These are phyloP conservation scores for Solanum medicagineum DNA, from an alignment of 257 asterid genomes.

Conservation along the genomic window DNA sequence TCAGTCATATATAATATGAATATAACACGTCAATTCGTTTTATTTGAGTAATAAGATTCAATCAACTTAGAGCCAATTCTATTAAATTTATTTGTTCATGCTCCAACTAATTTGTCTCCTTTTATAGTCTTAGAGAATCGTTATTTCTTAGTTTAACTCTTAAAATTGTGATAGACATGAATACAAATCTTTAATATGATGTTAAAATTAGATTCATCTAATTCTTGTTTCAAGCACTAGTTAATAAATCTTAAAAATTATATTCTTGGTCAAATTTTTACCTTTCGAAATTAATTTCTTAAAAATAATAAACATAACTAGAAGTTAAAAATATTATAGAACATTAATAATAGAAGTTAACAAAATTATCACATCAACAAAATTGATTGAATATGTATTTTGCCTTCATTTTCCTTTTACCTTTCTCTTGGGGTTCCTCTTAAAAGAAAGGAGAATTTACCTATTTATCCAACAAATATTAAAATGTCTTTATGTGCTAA, in stretches of 20 bases:
- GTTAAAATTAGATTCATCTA: neutral
- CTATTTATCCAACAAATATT: neutral
- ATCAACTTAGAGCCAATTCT: too few relatives aligned
- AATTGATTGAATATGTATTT: neutral
- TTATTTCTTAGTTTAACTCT: neutral
- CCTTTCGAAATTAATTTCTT: neutral
- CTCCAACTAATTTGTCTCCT: neutral
- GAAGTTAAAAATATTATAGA: neutral
- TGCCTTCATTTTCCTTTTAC: neutral
- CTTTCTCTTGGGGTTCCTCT: neutral
- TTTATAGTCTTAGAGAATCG: neutral
- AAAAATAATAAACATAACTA: neutral
- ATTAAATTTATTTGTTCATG: neutral
- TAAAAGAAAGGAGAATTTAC: neutral
- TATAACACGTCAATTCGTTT: too few relatives aligned
- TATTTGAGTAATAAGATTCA: too few relatives aligned
- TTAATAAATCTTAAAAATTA: too few relatives aligned
- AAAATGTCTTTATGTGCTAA: neutral
- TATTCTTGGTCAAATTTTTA: too few relatives aligned
- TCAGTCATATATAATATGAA: too few relatives aligned
- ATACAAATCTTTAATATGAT: neutral
- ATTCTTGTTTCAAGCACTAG: neutral
- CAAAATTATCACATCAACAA: neutral
- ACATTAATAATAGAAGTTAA: neutral
- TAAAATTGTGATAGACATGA: rapidly evolving